Conservation (phyloP, 345 rosid species). For the Citrus sp. region DNA sequence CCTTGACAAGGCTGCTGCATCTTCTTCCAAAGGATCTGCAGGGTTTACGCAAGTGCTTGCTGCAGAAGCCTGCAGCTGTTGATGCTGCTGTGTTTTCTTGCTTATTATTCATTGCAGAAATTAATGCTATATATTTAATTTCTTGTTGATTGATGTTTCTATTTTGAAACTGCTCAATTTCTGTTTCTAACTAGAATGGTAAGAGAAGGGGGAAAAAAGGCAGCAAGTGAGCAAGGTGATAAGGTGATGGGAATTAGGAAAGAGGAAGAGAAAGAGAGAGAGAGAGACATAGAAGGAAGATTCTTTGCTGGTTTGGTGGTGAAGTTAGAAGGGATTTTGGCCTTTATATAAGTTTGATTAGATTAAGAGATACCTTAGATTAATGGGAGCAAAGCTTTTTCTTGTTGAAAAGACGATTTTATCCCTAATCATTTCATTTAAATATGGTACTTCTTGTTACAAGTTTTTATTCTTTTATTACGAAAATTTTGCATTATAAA, state of each 20-base stretch:
- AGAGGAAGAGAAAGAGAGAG: background rate
- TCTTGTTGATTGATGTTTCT: background rate
- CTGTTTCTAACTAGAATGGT: background rate
- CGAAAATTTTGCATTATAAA: no score
- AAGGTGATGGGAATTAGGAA: no score
- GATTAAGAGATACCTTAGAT: background rate
- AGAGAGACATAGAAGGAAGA: background rate
- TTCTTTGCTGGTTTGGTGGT: conserved; percentile 13
- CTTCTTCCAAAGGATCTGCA: conserved; percentile 39
- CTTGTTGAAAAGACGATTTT: conserved; percentile 10
- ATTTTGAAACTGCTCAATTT: background rate
- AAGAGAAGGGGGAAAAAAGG: background rate
- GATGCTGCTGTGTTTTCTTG: conserved; percentile 14
- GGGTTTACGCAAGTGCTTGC: conserved; percentile 27
- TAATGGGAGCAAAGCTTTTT: background rate
- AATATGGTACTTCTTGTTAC: no score
- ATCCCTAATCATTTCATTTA: background rate
- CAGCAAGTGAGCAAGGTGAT: no score
- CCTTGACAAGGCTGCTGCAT: conserved; percentile 49
- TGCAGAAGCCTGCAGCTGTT: conserved; percentile 17
- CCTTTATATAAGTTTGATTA: conserved; percentile 32
- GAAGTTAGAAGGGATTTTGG: conserved; percentile 14
- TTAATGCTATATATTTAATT: background rate
- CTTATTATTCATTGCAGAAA: conserved; percentile 9
- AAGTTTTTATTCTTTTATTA: no score